Base-by-base conservation (phyloP, 495 filamentous ascomycete species). In the Annulohypoxylon bovei region DNA sequence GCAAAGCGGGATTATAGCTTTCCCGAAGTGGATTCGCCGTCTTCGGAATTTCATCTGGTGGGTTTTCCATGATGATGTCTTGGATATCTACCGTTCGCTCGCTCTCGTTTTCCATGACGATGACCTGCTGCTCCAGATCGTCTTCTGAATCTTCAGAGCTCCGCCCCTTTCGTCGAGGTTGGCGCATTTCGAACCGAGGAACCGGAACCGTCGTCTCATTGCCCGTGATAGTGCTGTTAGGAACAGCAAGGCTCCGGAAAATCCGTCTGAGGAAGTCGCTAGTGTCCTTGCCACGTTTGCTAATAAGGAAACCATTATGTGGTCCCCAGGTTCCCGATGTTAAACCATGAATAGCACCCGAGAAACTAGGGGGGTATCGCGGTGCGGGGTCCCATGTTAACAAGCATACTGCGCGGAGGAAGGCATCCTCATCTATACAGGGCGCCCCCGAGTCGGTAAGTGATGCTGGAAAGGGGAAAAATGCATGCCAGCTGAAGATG, bases 231-330 rank as follows among this genome's bases (percentile, higher is more conserved):
- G 47, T 44, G 18, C 32, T n/a, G 12, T 67, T 42, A 25, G 44
- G 56, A 30, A 49, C n/a, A 32, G 64, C 64, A 33, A 67, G 46
- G n/a, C 64, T 67, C 23, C 65, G 65, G 39, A 67, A 67, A 11
- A 67, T 6, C 37, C 65, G 25, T 49, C 56, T 61, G 23, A 52
- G 49, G n/a, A 47, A 67, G 39, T 67, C 56, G 22, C 33, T 54
- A 14, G 2, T 3, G 11, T 67, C 49, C 12, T 40, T 67, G 27
- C 47, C 46, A 4, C 64, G 44, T 18, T 7, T 12, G 7, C 12
- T 20, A 28, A 67, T 3, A 6, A 54, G 37, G 47, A 20, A 61
- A 27, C 46, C 49, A 8, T 4, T 12, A 55, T 67, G 30, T 39
- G 65, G 65, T 8, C 65, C 65, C 65, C 65, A 67, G 8, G 18